These are phyloP conservation scores for Chaetomiaceae sp. DNA, from an alignment of 2,329 filamentous ascomycete genomes.

Conservation along the genomic window DNA sequence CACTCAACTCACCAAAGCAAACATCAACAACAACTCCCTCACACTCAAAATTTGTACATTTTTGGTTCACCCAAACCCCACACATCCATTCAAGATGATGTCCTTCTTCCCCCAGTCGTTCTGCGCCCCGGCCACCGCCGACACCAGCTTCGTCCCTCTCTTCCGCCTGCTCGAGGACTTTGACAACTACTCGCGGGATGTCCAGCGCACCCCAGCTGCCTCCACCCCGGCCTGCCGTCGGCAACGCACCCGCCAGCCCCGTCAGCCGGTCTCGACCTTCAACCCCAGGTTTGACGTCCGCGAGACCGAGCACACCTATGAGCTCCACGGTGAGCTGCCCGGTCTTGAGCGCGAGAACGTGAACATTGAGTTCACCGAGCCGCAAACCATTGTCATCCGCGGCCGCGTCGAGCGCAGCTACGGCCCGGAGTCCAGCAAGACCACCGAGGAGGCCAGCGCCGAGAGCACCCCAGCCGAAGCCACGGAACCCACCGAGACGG, in stretches of 20 bases:
- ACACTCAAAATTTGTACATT: not conserved
- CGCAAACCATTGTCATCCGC: slow-evolving; percentile 65
- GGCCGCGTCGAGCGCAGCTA: slow-evolving; percentile 64
- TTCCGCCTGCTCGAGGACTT: slow-evolving; percentile 62
- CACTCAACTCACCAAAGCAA: not conserved
- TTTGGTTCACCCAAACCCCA: not conserved
- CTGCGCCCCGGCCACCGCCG: slow-evolving; percentile 24
- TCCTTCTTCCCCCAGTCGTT: slow-evolving; percentile 47
- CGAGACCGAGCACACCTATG: slow-evolving; percentile 63
- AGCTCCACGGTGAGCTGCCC: slow-evolving; percentile 75
- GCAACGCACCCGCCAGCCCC: slow-evolving; percentile 21
- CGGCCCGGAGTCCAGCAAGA: slow-evolving; percentile 30
- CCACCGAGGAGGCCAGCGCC: slow-evolving; percentile 28
- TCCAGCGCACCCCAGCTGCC: slow-evolving; percentile 21
- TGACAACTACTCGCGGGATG: slow-evolving; percentile 49
- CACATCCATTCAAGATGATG: slow-evolving; percentile 46
- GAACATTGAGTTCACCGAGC: slow-evolving; percentile 73
- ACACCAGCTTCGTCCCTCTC: slow-evolving; percentile 52
- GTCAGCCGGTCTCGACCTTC: slow-evolving; percentile 40
- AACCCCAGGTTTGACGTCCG: slow-evolving; percentile 73
- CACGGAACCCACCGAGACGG: not conserved
- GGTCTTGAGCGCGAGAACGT: slow-evolving; percentile 71
- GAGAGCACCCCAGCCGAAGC: not conserved
- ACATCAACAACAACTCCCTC: not conserved
- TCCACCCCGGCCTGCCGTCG: slow-evolving; percentile 9